Conservation (phyloP, 2,329 filamentous ascomycete genomes). For the Claviceps lovelessii region DNA sequence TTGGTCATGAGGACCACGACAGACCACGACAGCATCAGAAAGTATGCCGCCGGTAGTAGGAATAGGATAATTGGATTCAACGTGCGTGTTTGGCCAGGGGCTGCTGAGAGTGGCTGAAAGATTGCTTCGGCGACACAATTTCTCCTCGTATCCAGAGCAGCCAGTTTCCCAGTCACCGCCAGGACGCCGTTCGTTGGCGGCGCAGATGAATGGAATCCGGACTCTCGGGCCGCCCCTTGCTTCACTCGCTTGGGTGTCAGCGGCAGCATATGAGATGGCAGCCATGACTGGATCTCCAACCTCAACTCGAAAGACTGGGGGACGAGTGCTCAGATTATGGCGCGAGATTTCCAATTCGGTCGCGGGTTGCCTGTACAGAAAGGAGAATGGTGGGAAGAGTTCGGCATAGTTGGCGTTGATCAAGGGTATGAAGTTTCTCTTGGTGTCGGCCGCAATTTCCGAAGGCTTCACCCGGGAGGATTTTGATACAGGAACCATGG, state of each 20-base stretch:
- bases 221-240: slow-evolving; percentile 19
- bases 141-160: slow-evolving; percentile 41
- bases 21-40: slow-evolving; percentile 57
- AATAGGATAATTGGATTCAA: slow-evolving; percentile 51
- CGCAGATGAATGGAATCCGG: slow-evolving; percentile 52
- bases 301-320: slow-evolving; percentile 36
- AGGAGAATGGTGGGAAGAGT: slow-evolving; percentile 43
- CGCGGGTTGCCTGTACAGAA: slow-evolving; percentile 39
- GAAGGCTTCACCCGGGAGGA: slow-evolving; percentile 25
- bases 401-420: slow-evolving; percentile 42
- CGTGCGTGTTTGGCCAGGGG: slow-evolving; percentile 35
- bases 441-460: slow-evolving; percentile 61
- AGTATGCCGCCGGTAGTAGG: slow-evolving; percentile 55
- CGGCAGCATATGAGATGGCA: slow-evolving; percentile 40
- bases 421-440: slow-evolving; percentile 51
- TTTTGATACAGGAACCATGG: slow-evolving; percentile 20
- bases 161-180: slow-evolving; percentile 69
- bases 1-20: slow-evolving; percentile 52
- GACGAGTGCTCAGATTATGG: slow-evolving; percentile 20
- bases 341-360: slow-evolving; percentile 29
- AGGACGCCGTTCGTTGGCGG: slow-evolving; percentile 60
- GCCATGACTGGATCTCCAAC: slow-evolving; percentile 45
- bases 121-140: slow-evolving; percentile 59
- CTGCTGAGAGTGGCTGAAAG: slow-evolving; percentile 53
- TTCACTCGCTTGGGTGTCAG: slow-evolving; percentile 24